Evolutionary conservation across 768 basidiomycete species (phyloP).

Genomic region (Trametes cubensis): DNA sequence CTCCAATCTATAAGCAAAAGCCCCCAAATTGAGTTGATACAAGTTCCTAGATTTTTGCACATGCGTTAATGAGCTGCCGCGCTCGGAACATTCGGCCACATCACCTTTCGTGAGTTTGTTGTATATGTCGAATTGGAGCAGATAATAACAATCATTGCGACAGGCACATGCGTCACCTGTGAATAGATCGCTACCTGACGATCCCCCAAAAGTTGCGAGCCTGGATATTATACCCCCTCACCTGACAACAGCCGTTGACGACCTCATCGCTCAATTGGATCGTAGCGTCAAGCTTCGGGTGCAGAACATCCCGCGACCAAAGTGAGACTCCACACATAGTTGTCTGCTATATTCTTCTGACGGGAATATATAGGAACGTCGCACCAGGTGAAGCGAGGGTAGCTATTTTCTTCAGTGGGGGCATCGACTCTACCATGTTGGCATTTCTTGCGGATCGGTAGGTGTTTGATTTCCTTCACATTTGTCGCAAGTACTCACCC

Average conservation of each 20-base stretch:
- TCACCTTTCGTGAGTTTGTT: constrained; percentile 15
- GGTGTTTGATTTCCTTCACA: constrained; percentile 23
- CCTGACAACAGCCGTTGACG: constrained; percentile 48
- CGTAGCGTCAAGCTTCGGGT: constrained; percentile 71
- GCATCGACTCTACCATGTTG: constrained; percentile 88
- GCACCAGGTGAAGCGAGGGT: constrained; percentile 53
- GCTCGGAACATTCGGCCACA: neutral
- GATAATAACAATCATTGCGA: too few species aligned
- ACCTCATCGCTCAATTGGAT: constrained; percentile 57
- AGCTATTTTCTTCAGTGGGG: constrained; percentile 92
- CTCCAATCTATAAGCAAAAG: neutral
- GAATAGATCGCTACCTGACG: constrained; percentile 50
- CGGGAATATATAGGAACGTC: constrained; percentile 24
- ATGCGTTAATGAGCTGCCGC: neutral
- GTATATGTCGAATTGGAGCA: too few species aligned
- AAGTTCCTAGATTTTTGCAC: constrained; percentile 2
- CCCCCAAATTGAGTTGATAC: neutral
- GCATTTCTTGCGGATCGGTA: constrained; percentile 80
- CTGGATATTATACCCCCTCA: constrained; percentile 49
- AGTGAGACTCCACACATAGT: constrained; percentile 34
- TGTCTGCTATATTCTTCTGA: constrained; percentile 2
- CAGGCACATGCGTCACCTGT: constrained; percentile 52
- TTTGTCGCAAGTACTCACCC: too few species aligned
- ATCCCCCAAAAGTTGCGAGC: constrained; percentile 38
- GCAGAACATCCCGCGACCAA: constrained; percentile 59